phyloP scores from a whole-genome alignment of 2,329 filamentous ascomycete genomes.

The Pseudogymnoascus sp. region DNA sequence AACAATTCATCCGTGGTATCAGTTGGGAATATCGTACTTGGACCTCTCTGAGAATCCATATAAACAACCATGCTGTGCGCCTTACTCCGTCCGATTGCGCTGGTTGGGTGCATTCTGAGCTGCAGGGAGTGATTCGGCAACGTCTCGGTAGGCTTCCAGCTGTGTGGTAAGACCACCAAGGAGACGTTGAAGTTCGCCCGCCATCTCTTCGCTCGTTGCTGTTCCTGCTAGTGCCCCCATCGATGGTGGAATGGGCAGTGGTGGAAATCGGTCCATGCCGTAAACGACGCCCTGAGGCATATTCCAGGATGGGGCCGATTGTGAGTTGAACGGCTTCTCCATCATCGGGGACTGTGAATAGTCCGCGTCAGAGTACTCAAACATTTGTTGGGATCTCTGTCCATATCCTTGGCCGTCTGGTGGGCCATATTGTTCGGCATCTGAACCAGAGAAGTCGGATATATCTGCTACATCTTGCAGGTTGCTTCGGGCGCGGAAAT shows the following conservation, averaged over 20 bases:
- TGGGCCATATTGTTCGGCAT: constrained; percentile 16
- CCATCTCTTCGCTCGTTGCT: constrained; percentile 22
- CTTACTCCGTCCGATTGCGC: neutral
- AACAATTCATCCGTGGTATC: neutral
- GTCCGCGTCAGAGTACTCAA: neutral
- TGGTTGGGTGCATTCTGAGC: neutral
- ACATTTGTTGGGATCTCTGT: neutral
- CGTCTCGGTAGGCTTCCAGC: constrained; percentile 21
- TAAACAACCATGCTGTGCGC: neutral
- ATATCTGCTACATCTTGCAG: constrained; percentile 22
- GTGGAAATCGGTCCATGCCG: constrained; percentile 15
- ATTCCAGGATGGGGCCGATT: constrained; percentile 14
- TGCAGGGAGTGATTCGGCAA: constrained; percentile 17
- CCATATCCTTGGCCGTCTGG: neutral
- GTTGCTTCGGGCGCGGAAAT: constrained; percentile 16
- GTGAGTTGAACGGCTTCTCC: neutral
- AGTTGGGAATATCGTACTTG: neutral
- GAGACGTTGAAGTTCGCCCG: constrained; percentile 20
- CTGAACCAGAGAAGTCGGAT: constrained; percentile 26
- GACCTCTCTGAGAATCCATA: neutral
- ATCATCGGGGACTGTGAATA: constrained; percentile 10
- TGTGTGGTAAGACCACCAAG: constrained; percentile 20
- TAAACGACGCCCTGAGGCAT: constrained; percentile 11
- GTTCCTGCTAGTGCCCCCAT: constrained; percentile 20
- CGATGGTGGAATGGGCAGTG: constrained; percentile 21